A percentile compares a stretch with the other conserved stretches of the same genome.
These are phyloP conservation scores for Zasmidium cellare DNA, from an alignment of 2,329 filamentous ascomycete genomes.

Conservation along the genomic window DNA sequence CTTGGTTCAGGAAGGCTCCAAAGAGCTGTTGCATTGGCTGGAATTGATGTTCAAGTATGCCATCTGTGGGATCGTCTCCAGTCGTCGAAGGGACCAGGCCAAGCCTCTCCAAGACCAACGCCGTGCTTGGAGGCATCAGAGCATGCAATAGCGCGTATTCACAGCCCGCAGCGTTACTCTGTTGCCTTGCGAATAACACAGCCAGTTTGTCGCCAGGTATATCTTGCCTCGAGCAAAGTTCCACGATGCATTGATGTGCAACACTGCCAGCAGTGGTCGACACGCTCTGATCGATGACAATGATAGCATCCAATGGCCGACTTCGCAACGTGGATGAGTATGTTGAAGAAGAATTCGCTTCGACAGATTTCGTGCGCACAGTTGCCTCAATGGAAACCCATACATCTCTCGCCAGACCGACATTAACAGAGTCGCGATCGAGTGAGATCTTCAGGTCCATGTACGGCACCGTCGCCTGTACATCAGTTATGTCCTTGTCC, in stretches of 20 bases:
- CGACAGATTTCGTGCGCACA: conserved; percentile 22
- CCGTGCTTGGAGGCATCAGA: conserved; percentile 12
- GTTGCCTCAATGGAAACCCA: conserved; percentile 34
- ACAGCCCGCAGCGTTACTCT: conserved; percentile 6
- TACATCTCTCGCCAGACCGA: conserved; percentile 22
- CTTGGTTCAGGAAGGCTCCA: conserved; percentile 4
- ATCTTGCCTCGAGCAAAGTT: conserved; percentile 17
- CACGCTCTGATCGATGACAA: conserved; percentile 8
- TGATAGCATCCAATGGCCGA: conserved; percentile 15
- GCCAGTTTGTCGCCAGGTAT: conserved; percentile 15
- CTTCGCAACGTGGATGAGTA: not conserved
- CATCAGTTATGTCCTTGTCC: not conserved
- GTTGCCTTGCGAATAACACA: conserved; percentile 8
- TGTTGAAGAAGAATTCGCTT: not conserved
- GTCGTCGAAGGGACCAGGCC: conserved; percentile 14
- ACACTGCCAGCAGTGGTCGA: not conserved
- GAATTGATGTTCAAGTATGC: conserved; percentile 2
- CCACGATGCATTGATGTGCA: conserved; percentile 17
- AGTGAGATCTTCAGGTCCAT: conserved; percentile 26
- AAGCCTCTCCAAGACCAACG: conserved; percentile 17
- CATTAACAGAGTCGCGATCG: conserved; percentile 28
- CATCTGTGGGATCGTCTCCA: conserved; percentile 1
- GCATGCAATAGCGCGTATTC: conserved; percentile 17
- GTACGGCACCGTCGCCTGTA: conserved; percentile 23
- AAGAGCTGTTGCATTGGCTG: conserved; percentile 16